phyloP scores from a whole-genome alignment of 805 yeast genomes.

The Zygosaccharomyces siamensis region DNA sequence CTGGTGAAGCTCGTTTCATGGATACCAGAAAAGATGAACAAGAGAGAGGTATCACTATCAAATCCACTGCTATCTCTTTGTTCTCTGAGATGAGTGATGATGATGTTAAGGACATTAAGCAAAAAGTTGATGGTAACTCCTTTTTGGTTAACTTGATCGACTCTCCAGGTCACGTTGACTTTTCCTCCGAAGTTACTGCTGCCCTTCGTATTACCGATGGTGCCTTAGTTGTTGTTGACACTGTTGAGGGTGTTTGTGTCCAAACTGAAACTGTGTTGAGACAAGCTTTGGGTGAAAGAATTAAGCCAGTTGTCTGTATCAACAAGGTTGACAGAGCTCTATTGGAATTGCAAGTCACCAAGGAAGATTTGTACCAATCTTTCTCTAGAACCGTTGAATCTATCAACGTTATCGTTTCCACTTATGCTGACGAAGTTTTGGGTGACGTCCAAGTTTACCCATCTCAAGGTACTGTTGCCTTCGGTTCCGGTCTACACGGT shows the following conservation, averaged over 20 bases:
- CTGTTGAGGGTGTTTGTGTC: slow-evolving; percentile 99
- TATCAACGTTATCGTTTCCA: slow-evolving; percentile 95
- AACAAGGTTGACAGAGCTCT: slow-evolving; percentile 99
- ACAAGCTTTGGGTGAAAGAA: slow-evolving; percentile 98
- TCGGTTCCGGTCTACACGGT: slow-evolving; percentile 99
- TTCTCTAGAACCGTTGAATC: slow-evolving; percentile 99
- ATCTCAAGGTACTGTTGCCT: slow-evolving; percentile 97
- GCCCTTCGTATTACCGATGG: slow-evolving; percentile 99
- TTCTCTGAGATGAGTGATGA: slow-evolving; percentile 78
- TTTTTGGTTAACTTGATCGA: slow-evolving; percentile 97
- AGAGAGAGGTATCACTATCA: slow-evolving; percentile 99
- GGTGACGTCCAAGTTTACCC: slow-evolving; percentile 99
- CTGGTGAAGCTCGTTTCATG: slow-evolving; percentile 99
- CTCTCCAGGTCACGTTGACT: slow-evolving; percentile 99
- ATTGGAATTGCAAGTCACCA: slow-evolving; percentile 96
- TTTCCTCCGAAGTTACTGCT: slow-evolving; percentile 99
- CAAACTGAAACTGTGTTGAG: slow-evolving; percentile 99
- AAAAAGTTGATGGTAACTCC: slow-evolving; percentile 80
- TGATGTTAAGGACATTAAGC: slow-evolving; percentile 85
- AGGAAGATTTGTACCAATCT: slow-evolving; percentile 98
- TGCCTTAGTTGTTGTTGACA: slow-evolving; percentile 98
- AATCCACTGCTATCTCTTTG: slow-evolving; percentile 97
- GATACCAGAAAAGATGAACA: slow-evolving; percentile 99
- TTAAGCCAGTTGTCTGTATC: slow-evolving; percentile 96
- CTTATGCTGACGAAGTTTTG: slow-evolving; percentile 81